phyloP scores from a whole-genome alignment of 805 yeast genomes.

The Nakazawaea holstii region DNA sequence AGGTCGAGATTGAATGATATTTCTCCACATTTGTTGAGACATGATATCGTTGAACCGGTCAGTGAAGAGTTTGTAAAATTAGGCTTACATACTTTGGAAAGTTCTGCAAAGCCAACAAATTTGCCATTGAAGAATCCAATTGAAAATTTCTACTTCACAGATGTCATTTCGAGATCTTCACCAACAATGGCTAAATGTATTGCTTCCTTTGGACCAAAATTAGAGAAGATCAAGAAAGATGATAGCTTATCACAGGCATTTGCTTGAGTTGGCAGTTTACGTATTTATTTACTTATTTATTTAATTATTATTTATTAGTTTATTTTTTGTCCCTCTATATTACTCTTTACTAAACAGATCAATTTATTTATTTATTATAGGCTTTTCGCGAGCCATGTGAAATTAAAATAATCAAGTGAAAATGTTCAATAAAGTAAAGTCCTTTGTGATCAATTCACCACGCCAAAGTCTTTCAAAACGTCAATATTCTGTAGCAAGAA shows the following conservation, averaged over 20 bases:
- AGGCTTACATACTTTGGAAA: constrained; percentile 44
- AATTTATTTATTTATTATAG: too few species aligned
- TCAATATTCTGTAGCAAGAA: constrained; percentile 21
- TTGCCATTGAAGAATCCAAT: constrained; percentile 62
- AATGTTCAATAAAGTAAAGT: too few species aligned
- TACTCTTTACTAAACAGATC: not conserved
- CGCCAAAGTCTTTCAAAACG: constrained; percentile 6
- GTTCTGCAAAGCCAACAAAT: constrained; percentile 31
- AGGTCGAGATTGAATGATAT: constrained; percentile 68
- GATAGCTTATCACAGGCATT: constrained; percentile 27
- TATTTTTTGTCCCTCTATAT: constrained; percentile 1
- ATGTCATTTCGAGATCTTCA: constrained; percentile 79
- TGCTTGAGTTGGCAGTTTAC: constrained; percentile 15
- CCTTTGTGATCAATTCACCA: not conserved
- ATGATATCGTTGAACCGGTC: constrained; percentile 69
- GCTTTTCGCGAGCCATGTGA: too few species aligned
- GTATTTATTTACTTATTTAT: constrained; percentile 11
- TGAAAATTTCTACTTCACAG: constrained; percentile 82
- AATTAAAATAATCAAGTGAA: too few species aligned
- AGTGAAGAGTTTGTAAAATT: constrained; percentile 49
- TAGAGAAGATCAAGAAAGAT: constrained; percentile 51
- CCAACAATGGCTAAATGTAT: constrained; percentile 90
- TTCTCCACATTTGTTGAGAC: constrained; percentile 76
- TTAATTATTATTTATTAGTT: constrained; percentile 9
- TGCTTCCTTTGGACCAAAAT: constrained; percentile 60